These are phyloP conservation scores for Pistacia atlantica DNA, from an alignment of 345 rosid genomes.

Conservation along the genomic window DNA sequence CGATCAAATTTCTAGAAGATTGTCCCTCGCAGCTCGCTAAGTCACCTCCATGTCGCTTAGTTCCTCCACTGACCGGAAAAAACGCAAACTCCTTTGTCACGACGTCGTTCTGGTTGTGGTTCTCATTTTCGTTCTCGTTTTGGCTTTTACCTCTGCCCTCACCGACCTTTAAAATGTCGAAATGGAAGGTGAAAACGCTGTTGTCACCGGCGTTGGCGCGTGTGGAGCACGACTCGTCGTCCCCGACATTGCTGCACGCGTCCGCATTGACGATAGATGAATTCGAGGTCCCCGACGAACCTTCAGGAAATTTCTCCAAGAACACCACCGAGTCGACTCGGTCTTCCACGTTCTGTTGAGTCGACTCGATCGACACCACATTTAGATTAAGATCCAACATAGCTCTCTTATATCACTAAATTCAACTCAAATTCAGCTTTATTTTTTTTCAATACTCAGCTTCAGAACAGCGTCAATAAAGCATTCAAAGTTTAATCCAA, in stretches of 20 bases:
- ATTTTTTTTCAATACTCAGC: neutral
- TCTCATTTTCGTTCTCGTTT: neutral
- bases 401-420: conserved; percentile 6
- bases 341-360: conserved; percentile 38
- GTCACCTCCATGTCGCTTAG: conserved; percentile 27
- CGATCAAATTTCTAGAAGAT: conserved; percentile 55
- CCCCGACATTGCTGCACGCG: conserved; percentile 53
- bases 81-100: conserved; percentile 67
- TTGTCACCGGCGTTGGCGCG: conserved; percentile 37
- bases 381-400: conserved; percentile 94
- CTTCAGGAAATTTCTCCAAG: conserved; percentile 42
- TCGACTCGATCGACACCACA: conserved; percentile 59
- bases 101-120: conserved; percentile 23
- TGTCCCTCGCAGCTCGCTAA: conserved; percentile 32
- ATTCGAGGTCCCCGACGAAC: conserved; percentile 76
- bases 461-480: conserved; percentile 18
- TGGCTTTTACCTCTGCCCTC: conserved; percentile 23
- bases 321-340: conserved; percentile 38
- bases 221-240: conserved; percentile 71
- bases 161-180: conserved; percentile 68
- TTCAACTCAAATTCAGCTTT: conserved; percentile 11
- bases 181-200: conserved; percentile 47
- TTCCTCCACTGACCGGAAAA: conserved; percentile 51
- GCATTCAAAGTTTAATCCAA: conserved; percentile 25
- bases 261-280: conserved; percentile 87